Evolutionary conservation across 805 yeast species (phyloP).

Genomic region (Saccharomycopsis capsularis): DNA sequence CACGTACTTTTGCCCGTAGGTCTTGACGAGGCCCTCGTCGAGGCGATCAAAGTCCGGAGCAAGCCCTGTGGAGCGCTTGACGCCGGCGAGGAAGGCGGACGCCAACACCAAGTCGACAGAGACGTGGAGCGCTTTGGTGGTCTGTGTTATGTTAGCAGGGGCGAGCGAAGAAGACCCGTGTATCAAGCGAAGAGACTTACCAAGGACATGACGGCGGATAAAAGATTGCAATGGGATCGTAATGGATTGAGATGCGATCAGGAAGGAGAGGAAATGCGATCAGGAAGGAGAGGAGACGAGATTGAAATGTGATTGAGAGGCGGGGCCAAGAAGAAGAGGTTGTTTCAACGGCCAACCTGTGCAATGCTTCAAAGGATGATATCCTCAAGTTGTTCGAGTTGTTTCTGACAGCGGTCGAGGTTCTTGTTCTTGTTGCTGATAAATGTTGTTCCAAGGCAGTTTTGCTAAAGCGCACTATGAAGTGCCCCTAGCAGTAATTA

Average conservation of each 20-base stretch:
- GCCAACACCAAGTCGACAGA: conserved; percentile 11
- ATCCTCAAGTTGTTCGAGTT: too few species aligned
- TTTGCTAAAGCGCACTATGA: too few species aligned
- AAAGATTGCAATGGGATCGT: neutral
- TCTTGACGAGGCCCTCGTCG: conserved; percentile 38
- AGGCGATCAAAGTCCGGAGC: conserved; percentile 43
- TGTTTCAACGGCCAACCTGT: too few species aligned
- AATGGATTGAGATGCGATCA: neutral
- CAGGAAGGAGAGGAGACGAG: neutral
- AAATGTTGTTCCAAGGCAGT: too few species aligned
- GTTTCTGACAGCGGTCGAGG: too few species aligned
- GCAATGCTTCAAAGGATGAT: too few species aligned
- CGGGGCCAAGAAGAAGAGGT: too few species aligned
- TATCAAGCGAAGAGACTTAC: too few species aligned
- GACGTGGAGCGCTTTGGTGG: conserved; percentile 2
- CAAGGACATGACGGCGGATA: neutral
- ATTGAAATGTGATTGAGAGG: neutral
- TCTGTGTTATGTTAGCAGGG: neutral
- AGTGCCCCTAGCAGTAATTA: too few species aligned
- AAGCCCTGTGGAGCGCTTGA: conserved; percentile 60
- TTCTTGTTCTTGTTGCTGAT: too few species aligned
- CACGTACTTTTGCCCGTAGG: conserved; percentile 58
- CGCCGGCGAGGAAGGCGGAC: conserved; percentile 57
- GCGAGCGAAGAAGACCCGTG: neutral
- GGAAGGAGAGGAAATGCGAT: too few species aligned